phyloP scores from a whole-genome alignment of 768 basidiomycete species.

The Hericium coralloides region DNA sequence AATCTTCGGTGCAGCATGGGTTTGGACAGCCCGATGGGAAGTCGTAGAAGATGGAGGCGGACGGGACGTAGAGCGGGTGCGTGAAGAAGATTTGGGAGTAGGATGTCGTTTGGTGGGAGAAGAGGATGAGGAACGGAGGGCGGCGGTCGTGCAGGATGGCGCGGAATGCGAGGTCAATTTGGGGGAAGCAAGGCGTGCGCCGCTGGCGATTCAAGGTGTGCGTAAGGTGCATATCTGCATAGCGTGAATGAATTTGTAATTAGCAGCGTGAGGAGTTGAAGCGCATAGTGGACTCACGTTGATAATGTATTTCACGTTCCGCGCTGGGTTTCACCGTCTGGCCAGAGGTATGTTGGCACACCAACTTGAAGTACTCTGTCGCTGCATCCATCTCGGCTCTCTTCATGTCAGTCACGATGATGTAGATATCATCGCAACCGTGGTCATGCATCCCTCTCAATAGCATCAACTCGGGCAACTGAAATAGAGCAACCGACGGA shows the following conservation, averaged over 20 bases:
- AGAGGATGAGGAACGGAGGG: slow-evolving; percentile 69
- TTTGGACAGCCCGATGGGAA: slow-evolving; percentile 76
- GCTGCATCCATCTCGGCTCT: slow-evolving; percentile 75
- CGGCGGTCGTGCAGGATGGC: slow-evolving; percentile 69
- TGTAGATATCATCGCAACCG: slow-evolving; percentile 70
- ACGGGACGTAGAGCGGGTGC: slow-evolving; percentile 58
- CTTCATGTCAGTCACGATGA: slow-evolving; percentile 74
- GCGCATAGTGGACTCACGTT: slow-evolving; percentile 38
- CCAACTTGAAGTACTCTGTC: slow-evolving; percentile 71
- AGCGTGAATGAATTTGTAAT: no score
- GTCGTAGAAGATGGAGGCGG: slow-evolving; percentile 65
- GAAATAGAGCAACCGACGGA: background rate
- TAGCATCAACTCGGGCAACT: slow-evolving; percentile 77
- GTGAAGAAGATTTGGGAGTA: slow-evolving; percentile 81
- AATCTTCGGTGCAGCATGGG: slow-evolving; percentile 71
- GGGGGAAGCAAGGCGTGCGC: slow-evolving; percentile 74
- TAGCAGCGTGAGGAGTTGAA: background rate
- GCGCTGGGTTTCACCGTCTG: slow-evolving; percentile 56
- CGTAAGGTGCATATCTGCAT: slow-evolving; percentile 53
- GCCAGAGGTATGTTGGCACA: slow-evolving; percentile 56
- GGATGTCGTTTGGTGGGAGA: slow-evolving; percentile 73
- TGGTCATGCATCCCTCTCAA: slow-evolving; percentile 74
- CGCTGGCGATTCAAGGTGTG: slow-evolving; percentile 60
- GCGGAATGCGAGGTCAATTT: slow-evolving; percentile 70
- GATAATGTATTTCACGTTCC: slow-evolving; percentile 57